These are phyloP conservation scores for Sporothrix phasma DNA, from an alignment of 2,329 filamentous ascomycete genomes.

Conservation along the genomic window DNA sequence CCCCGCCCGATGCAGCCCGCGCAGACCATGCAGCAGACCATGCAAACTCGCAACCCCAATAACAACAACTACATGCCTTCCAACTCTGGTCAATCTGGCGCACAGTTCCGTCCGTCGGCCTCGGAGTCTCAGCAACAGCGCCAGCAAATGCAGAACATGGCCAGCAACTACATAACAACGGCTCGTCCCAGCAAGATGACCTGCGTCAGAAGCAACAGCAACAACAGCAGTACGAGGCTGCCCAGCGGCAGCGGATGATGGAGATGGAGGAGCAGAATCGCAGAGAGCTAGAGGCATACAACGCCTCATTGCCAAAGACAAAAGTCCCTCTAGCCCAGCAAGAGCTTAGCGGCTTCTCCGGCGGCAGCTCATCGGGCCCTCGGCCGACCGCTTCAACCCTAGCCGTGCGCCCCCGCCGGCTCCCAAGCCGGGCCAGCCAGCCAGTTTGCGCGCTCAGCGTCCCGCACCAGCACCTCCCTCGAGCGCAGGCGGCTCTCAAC, in stretches of 20 bases:
- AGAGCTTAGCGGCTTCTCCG: constrained; percentile 66
- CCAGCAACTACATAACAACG: constrained; percentile 44
- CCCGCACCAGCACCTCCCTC: constrained; percentile 65
- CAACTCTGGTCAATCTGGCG: constrained; percentile 19
- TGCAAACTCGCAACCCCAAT: constrained; percentile 27
- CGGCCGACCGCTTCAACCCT: constrained; percentile 67
- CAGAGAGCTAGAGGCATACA: constrained; percentile 77
- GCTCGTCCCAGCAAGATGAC: constrained; percentile 40
- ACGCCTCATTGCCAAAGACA: constrained; percentile 75
- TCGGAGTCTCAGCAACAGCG: constrained; percentile 42
- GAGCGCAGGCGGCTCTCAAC: constrained; percentile 30
- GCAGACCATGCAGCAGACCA: constrained; percentile 36
- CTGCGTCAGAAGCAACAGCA: constrained; percentile 48
- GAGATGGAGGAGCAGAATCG: constrained; percentile 57
- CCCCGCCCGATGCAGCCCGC: constrained; percentile 54
- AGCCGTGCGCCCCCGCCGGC: constrained; percentile 74
- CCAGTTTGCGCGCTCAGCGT: constrained; percentile 61
- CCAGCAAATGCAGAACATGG: constrained; percentile 48
- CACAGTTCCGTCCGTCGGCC: constrained; percentile 33
- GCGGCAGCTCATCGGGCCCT: constrained; percentile 37
- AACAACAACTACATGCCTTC: constrained; percentile 31
- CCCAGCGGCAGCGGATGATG: constrained; percentile 42
- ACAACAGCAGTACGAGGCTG: constrained; percentile 45
- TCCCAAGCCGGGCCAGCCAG: constrained; percentile 49
- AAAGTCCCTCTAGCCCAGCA: constrained; percentile 77